A percentile compares a stretch with the other conserved stretches of the same genome.
Conservation (phyloP, 257 asterid species). For the Lantana camara region DNA sequence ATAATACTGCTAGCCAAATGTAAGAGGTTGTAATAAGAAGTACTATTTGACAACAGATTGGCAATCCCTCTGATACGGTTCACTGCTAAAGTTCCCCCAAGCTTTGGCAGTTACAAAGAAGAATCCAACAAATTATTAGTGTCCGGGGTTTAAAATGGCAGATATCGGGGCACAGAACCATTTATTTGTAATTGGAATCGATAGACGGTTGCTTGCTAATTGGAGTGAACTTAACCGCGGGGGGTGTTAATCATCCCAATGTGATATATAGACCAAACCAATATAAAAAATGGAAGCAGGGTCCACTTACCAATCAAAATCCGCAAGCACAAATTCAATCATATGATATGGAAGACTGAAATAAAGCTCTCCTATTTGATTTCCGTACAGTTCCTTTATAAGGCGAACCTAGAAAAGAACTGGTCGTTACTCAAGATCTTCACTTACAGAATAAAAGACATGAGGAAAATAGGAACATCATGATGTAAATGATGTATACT, state of each 20-base stretch:
- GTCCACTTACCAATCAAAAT: conserved; percentile 73
- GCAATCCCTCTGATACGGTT: no score
- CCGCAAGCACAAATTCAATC: conserved; percentile 76
- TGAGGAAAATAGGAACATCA: neutral
- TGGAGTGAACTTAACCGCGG: no score
- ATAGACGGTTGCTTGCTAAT: no score
- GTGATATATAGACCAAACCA: conserved; percentile 9
- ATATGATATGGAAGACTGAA: conserved; percentile 89
- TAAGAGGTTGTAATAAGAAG: neutral
- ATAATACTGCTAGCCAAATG: neutral
- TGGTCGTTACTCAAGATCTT: conserved; percentile 9
- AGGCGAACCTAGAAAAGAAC: conserved; percentile 80
- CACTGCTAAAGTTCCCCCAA: no score
- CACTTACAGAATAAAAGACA: conserved; percentile 13
- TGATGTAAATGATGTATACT: conserved; percentile 3
- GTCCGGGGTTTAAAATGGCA: no score
- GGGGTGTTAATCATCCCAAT: no score
- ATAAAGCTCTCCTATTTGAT: conserved; percentile 88
- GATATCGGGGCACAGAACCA: no score
- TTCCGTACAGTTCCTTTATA: conserved; percentile 91
- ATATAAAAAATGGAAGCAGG: conserved; percentile 20
- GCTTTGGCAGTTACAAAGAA: no score
- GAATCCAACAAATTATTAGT: no score
- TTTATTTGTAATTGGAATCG: no score
- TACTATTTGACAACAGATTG: no score